Percentiles rank a stretch among this genome's conserved stretches.
phyloP scores from a whole-genome alignment of 139 green algal genomes.

The Monoraphidium neglectum region DNA sequence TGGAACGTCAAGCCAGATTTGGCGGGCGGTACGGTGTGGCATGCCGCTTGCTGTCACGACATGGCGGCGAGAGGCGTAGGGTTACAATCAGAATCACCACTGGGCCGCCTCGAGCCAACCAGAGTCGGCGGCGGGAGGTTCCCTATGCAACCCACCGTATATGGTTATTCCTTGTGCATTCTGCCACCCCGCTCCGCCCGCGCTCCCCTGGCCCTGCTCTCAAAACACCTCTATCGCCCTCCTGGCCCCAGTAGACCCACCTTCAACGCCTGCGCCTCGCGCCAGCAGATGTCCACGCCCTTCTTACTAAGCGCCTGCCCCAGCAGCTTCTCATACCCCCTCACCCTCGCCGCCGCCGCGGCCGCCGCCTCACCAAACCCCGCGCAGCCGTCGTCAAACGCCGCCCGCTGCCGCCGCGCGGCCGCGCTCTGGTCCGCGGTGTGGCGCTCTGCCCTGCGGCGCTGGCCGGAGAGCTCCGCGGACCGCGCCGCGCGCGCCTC shows the following conservation, averaged over 20 bases:
- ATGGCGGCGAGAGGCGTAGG: too few relatives aligned
- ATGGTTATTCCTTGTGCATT: too few relatives aligned
- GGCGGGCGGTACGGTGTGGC: too few relatives aligned
- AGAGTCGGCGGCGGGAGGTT: too few relatives aligned
- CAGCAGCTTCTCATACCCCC: conserved; percentile 50
- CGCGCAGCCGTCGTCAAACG: conserved; percentile 23
- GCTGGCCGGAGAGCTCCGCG: conserved; percentile 62
- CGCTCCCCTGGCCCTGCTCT: too few relatives aligned
- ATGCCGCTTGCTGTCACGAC: too few relatives aligned
- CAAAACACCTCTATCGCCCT: too few relatives aligned
- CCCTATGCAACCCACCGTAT: too few relatives aligned
- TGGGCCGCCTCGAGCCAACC: too few relatives aligned
- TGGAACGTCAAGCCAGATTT: too few relatives aligned
- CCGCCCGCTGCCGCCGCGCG: conserved; percentile 30
- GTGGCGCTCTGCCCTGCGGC: conserved; percentile 47
- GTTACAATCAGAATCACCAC: too few relatives aligned
- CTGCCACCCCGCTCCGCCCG: too few relatives aligned
- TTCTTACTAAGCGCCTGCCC: conserved; percentile 45
- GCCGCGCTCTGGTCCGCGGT: conserved; percentile 44
- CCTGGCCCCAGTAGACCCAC: neutral
- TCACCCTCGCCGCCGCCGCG: conserved; percentile 29
- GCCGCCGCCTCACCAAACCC: conserved; percentile 18
- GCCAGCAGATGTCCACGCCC: conserved; percentile 52
- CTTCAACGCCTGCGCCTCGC: conserved; percentile 55
- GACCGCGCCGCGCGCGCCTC: conserved; percentile 46